These are phyloP conservation scores for Quercus rubra DNA, from an alignment of 306 rosid genomes.

Conservation along the genomic window DNA sequence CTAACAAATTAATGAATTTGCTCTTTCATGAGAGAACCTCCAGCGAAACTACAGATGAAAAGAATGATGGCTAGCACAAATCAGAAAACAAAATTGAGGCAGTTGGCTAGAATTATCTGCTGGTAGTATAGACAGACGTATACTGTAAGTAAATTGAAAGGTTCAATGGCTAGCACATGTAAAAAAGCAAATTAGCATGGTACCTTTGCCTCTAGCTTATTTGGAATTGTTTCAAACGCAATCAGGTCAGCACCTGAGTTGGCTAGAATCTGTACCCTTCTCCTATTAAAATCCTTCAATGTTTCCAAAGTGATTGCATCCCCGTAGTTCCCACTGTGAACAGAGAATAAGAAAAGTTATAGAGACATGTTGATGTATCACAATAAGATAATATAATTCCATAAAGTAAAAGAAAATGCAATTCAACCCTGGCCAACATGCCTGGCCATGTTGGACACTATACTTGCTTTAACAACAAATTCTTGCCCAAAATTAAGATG, in stretches of 20 bases:
- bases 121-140: too few relatives aligned
- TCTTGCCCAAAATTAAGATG: background rate
- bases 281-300: slow-evolving; percentile 76
- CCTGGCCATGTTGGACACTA: background rate
- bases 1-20: too few relatives aligned
- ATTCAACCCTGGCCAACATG: background rate
- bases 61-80: too few relatives aligned
- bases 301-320: slow-evolving; percentile 53
- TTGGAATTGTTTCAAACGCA: slow-evolving; percentile 90
- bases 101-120: too few relatives aligned
- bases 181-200: background rate
- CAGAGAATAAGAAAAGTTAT: background rate
- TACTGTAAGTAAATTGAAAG: too few relatives aligned
- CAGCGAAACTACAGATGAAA: too few relatives aligned
- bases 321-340: slow-evolving; percentile 71
- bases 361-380: background rate
- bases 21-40: too few relatives aligned
- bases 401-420: slow-evolving; percentile 24
- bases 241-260: slow-evolving; percentile 75
- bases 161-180: background rate
- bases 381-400: background rate
- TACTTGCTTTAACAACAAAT: background rate
- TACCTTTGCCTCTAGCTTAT: slow-evolving; percentile 79
- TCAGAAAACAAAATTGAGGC: too few relatives aligned
- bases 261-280: slow-evolving; percentile 71